Conservation (phyloP, 768 basidiomycete genomes). For the Pleurotus tuoliensis region DNA sequence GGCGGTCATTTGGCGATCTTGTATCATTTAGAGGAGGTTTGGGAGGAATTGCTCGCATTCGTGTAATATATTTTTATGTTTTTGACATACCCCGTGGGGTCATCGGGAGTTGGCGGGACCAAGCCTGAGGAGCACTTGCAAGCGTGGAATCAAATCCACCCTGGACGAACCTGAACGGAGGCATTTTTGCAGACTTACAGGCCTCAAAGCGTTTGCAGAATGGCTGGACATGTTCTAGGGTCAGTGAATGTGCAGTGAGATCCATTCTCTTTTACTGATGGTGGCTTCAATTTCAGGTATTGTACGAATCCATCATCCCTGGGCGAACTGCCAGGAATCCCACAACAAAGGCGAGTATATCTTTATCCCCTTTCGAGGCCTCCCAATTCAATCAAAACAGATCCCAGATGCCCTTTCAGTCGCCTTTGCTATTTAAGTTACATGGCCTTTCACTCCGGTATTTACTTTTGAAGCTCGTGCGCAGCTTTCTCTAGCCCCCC, state of each 20-base stretch:
- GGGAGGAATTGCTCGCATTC: conserved; percentile 22
- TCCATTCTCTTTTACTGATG: not conserved
- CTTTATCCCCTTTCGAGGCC: not conserved
- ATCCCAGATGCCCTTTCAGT: not conserved
- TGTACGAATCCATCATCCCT: not conserved
- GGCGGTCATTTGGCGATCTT: conserved; percentile 40
- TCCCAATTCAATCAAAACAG: not conserved
- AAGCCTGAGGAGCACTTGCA: not conserved
- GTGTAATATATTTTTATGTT: not conserved
- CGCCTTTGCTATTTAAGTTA: not conserved
- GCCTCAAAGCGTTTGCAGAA: not conserved
- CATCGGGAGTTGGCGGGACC: no score
- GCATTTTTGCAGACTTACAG: not conserved
- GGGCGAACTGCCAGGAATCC: not conserved
- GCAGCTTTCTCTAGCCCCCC: not conserved
- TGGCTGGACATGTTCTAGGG: not conserved
- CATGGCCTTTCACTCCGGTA: not conserved
- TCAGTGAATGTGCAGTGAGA: not conserved
- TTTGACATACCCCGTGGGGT: not conserved
- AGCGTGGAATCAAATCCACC: not conserved
- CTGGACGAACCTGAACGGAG: not conserved
- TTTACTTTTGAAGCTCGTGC: not conserved
- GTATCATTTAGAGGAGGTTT: conserved; percentile 34
- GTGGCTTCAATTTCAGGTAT: not conserved
- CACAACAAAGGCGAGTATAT: not conserved